Evolutionary conservation across 2,329 filamentous ascomycete genomes (phyloP), one percentile per base, ranked within the genome.

Genomic region (Stachybotrys elegans): DNA sequence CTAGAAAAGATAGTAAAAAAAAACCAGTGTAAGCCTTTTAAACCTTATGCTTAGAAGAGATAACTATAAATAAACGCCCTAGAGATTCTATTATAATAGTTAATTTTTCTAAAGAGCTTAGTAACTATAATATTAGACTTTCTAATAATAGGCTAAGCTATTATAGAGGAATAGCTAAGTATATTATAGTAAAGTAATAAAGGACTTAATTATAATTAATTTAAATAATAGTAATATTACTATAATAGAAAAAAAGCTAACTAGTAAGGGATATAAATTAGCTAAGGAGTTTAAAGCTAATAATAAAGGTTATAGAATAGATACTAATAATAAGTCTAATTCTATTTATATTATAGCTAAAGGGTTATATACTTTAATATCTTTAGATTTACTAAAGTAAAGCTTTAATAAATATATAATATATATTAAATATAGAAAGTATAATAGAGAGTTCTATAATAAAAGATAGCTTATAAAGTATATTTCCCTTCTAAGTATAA

Each of bases 321-420:
- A 42, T 19, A 9, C 6, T 21, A 31, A 20, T 19, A 6, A 43
- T 38, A 9, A 39, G 36, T 27, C 11, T 27, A 31, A 39, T 40
- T 20, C 31, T 19, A n/a, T 42, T 22, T 40, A 34, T 35, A 42
- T 13, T 39, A 16, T 11, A 45, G 17, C 14, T 35, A 29, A 16
- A 27, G 16, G 13, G 23, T 40, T 40, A 42, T 40, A 6, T 40
- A 40, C 19, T 40, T 22, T 40, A 34, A 22, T 32, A 16, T 37
- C 40, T 44, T 25, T 27, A 22, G 22, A 21, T 32, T 35, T 47
- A 34, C 19, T 40, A 43, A 38, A 47, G n/a, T 38, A 32, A 14
- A 43, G 22, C n/a, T 22, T 40, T 34, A n/a, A 27, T 36, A 29
- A 40, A 32, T 40, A 43, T 27, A 45, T 40, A 39, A 42, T 39